A percentile compares a stretch with the other conserved stretches of the same genome.
Evolutionary conservation across 805 yeast species (phyloP).

Genomic region (Ogataea trehalophila): DNA sequence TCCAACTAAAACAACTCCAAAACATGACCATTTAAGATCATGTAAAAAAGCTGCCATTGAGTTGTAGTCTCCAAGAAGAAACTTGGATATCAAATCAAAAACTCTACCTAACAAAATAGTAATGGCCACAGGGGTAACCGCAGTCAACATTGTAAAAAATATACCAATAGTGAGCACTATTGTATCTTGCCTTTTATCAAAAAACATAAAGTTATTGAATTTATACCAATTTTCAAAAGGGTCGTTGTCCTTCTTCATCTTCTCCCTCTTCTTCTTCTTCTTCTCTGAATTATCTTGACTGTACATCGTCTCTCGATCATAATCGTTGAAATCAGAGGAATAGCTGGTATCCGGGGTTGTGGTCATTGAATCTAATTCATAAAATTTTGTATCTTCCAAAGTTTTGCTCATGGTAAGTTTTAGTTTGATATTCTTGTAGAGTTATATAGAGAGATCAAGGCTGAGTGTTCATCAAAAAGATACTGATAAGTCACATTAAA

Average conservation of each 20-base stretch:
- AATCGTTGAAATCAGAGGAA: not conserved
- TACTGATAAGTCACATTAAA: no score
- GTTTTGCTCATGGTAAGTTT: not conserved
- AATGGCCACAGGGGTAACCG: conserved; percentile 54
- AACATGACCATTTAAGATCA: conserved; percentile 31
- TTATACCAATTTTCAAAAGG: not conserved
- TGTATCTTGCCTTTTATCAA: conserved; percentile 19
- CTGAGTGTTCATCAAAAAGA: no score
- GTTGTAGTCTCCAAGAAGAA: conserved; percentile 29
- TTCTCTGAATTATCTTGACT: not conserved
- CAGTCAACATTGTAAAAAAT: conserved; percentile 38
- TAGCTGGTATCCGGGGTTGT: not conserved
- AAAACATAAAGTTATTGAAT: conserved; percentile 21
- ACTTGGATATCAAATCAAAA: conserved; percentile 41
- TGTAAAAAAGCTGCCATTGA: conserved; percentile 28
- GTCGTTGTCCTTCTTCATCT: not conserved
- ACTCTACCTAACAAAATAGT: conserved; percentile 65
- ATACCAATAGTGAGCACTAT: conserved; percentile 16
- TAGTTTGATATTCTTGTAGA: not conserved
- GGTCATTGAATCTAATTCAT: not conserved
- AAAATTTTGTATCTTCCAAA: not conserved
- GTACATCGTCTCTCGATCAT: not conserved
- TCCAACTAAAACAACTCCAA: conserved; percentile 42
- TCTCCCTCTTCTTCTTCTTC: no score
- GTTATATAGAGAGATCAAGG: no score